Conservation (phyloP, 2,329 filamentous ascomycete genomes). For the Capronia epimyces region DNA sequence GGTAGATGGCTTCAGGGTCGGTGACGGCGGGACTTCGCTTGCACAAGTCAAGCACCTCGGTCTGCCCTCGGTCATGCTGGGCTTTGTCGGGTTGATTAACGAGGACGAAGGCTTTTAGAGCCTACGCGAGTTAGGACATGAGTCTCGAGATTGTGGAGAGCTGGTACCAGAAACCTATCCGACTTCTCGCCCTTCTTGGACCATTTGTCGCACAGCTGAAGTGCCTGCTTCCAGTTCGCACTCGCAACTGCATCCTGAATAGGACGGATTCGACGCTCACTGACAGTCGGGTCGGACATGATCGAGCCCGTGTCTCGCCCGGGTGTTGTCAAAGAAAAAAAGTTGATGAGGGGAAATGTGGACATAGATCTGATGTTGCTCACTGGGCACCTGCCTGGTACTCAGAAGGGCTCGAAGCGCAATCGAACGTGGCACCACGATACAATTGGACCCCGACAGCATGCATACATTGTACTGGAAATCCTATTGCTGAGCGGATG, state of each 20-base stretch:
- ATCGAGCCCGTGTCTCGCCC: slow-evolving; percentile 1
- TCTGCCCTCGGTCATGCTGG: slow-evolving; percentile 40
- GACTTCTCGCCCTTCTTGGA: slow-evolving; percentile 52
- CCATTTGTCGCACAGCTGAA: slow-evolving; percentile 48
- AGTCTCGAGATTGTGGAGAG: background rate
- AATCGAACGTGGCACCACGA: background rate
- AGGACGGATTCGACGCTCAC: slow-evolving; percentile 41
- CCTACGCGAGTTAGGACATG: slow-evolving; percentile 17
- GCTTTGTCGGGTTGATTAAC: slow-evolving; percentile 37
- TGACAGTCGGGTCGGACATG: slow-evolving; percentile 28
- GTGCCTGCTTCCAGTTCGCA: slow-evolving; percentile 46
- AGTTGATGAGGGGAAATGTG: slow-evolving; percentile 15
- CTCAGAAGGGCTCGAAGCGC: background rate
- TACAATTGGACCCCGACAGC: background rate
- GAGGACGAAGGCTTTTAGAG: slow-evolving; percentile 29
- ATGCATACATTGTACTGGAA: background rate
- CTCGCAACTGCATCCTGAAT: slow-evolving; percentile 47
- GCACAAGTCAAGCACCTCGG: slow-evolving; percentile 42
- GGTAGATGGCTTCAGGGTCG: slow-evolving; percentile 43
- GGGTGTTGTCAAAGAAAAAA: background rate
- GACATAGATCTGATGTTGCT: slow-evolving; percentile 2
- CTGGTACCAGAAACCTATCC: slow-evolving; percentile 29
- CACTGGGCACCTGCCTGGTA: background rate
- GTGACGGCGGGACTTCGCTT: slow-evolving; percentile 40
- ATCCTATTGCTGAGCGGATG: background rate